Conservation (phyloP, 768 basidiomycete species). For the Collybiopsis luxurians region DNA sequence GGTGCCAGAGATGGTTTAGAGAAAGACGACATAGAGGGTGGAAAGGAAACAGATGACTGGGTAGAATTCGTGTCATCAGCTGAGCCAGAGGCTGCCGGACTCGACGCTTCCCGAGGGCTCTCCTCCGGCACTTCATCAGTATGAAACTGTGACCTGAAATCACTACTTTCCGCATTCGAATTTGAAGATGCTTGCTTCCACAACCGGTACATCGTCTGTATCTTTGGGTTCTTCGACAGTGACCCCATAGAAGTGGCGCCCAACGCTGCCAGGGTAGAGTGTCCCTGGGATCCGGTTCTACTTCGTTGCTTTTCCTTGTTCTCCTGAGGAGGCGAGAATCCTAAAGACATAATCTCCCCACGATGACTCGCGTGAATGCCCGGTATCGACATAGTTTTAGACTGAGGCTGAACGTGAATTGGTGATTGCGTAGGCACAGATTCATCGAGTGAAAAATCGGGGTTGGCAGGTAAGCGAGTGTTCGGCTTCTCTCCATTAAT, state of each 20-base stretch:
- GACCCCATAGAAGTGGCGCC: slow-evolving; percentile 5
- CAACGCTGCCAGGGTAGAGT: not conserved
- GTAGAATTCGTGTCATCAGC: not conserved
- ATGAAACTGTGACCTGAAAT: slow-evolving; percentile 14
- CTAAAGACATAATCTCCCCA: slow-evolving; percentile 86
- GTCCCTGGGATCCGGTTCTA: not conserved
- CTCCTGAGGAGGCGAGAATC: slow-evolving; percentile 57
- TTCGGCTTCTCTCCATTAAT: slow-evolving; percentile 26
- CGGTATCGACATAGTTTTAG: slow-evolving; percentile 82
- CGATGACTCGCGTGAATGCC: slow-evolving; percentile 83
- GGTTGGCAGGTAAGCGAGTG: slow-evolving; percentile 9
- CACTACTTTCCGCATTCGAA: not conserved
- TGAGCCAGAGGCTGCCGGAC: not conserved
- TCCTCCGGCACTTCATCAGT: not conserved
- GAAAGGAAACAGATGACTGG: not conserved
- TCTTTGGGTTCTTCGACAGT: slow-evolving; percentile 47
- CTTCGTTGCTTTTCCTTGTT: slow-evolving; percentile 26
- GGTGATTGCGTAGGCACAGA: slow-evolving; percentile 35
- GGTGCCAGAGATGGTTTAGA: slow-evolving; percentile 33
- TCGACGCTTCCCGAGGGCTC: no score
- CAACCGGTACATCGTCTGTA: slow-evolving; percentile 70
- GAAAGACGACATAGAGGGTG: slow-evolving; percentile 20
- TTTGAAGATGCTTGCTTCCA: slow-evolving; percentile 45
- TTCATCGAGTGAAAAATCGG: slow-evolving; percentile 10
- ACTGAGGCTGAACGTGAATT: slow-evolving; percentile 76